Percentiles rank a stretch among this genome's conserved stretches.
These are phyloP conservation scores for Echium plantagineum DNA, from an alignment of 257 asterid genomes.

Conservation along the genomic window DNA sequence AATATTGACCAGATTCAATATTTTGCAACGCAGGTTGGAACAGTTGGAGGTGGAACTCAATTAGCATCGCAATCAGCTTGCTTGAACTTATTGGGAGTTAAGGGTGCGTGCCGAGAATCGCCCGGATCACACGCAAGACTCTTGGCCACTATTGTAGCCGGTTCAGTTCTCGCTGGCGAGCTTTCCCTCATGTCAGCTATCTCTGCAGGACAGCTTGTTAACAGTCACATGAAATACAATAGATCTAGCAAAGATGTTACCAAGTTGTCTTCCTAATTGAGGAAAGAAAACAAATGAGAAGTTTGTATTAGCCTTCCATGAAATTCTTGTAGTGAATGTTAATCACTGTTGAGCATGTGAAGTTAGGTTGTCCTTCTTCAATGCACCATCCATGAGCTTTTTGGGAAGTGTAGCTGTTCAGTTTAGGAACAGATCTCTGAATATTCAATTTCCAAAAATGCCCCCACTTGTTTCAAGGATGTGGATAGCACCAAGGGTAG, in stretches of 20 bases:
- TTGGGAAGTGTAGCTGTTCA: too few relatives aligned
- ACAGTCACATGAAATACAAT: conserved; percentile 43
- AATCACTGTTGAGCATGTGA: conserved; percentile 1
- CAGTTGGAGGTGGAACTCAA: conserved; percentile 54
- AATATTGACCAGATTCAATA: neutral
- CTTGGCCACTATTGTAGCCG: conserved; percentile 41
- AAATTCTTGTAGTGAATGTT: neutral
- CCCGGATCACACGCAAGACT: conserved; percentile 40
- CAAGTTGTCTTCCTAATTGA: conserved; percentile 10
- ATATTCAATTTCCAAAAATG: neutral
- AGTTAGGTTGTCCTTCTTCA: neutral
- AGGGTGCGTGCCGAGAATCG: conserved; percentile 35
- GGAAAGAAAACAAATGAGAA: neutral
- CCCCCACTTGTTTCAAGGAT: neutral
- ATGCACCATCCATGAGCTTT: neutral
- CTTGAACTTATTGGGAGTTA: conserved; percentile 42
- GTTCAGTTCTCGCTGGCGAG: conserved; percentile 48
- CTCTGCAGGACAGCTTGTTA: conserved; percentile 43
- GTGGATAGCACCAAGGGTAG: neutral
- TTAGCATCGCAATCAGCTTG: conserved; percentile 46
- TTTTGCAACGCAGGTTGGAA: conserved; percentile 31
- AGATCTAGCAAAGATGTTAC: conserved; percentile 34
- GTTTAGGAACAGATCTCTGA: neutral
- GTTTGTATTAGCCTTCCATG: neutral
- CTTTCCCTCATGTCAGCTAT: conserved; percentile 42